A percentile compares a stretch with the other conserved stretches of the same genome.
phyloP scores from a whole-genome alignment of 257 asterid genomes.

The Primulina huaijiensis region DNA sequence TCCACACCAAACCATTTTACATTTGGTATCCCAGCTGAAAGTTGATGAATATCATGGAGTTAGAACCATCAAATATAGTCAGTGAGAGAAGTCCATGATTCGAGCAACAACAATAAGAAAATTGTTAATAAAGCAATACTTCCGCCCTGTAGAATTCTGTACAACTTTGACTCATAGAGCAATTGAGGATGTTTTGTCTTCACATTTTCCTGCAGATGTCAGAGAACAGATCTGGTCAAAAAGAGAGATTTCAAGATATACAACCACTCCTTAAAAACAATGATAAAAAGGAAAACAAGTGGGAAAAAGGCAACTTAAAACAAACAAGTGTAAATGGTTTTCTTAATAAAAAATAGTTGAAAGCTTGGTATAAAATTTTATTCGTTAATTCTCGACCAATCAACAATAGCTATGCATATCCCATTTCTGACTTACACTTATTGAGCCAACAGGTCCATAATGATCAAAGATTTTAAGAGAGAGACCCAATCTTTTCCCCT shows the following conservation, averaged over 20 bases:
- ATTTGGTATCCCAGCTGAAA: constrained; percentile 61
- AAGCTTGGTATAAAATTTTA: no score
- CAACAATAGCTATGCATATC: neutral
- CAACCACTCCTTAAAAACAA: neutral
- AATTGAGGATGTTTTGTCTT: constrained; percentile 69
- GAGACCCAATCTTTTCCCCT: neutral
- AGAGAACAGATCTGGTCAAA: neutral
- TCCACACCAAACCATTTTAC: constrained; percentile 68
- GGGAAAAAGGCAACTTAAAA: neutral
- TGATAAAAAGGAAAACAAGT: neutral
- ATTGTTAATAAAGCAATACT: constrained; percentile 35
- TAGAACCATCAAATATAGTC: neutral
- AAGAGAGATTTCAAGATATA: neutral
- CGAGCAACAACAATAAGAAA: constrained; percentile 25
- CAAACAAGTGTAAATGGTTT: neutral
- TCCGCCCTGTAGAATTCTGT: constrained; percentile 68
- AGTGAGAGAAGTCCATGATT: neutral
- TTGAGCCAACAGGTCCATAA: neutral
- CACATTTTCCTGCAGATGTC: constrained; percentile 50
- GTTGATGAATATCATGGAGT: neutral
- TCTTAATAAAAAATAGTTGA: neutral
- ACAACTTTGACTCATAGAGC: constrained; percentile 60
- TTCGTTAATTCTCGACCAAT: neutral
- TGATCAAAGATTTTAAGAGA: no score
- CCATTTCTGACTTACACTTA: neutral